Conservation (phyloP, 768 basidiomycete species). For the Pleurotus pulmonarius region DNA sequence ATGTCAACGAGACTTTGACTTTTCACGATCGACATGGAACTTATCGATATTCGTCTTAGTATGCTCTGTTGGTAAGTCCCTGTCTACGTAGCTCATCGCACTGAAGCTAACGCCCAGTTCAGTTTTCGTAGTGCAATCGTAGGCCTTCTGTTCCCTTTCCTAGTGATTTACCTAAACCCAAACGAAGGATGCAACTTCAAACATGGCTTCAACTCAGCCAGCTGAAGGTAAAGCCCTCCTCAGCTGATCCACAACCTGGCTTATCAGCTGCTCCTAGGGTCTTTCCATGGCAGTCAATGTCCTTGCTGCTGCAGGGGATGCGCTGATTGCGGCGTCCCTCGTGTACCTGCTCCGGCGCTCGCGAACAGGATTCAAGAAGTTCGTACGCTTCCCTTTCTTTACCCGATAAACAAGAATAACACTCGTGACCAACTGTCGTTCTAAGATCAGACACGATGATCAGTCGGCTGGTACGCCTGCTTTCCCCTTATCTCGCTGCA, state of each 20-base stretch:
- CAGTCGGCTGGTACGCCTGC: constrained; percentile 25
- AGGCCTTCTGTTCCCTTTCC: constrained; percentile 14
- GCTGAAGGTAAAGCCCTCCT: constrained; percentile 34
- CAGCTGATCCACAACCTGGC: background rate
- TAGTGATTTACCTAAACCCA: constrained; percentile 1
- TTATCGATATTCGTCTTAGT: constrained; percentile 15
- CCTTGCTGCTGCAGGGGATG: constrained; percentile 6
- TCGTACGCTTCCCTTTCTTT: background rate
- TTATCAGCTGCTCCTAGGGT: constrained; percentile 26
- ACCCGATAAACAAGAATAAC: background rate
- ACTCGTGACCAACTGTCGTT: background rate
- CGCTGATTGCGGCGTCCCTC: constrained; percentile 7
- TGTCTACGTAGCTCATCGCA: background rate
- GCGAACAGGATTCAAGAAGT: constrained; percentile 11
- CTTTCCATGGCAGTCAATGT: constrained; percentile 30
- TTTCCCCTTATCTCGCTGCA: constrained; percentile 43
- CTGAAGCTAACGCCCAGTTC: constrained; percentile 1
- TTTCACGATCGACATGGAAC: background rate
- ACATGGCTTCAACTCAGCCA: constrained; percentile 40
- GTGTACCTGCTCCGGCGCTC: constrained; percentile 9
- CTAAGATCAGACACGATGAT: constrained; percentile 44
- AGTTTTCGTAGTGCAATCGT: constrained; percentile 50
- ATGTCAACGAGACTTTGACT: constrained; percentile 10
- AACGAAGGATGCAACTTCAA: constrained; percentile 33
- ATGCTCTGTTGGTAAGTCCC: constrained; percentile 38